A percentile compares a stretch with the other conserved stretches of the same genome.
Evolutionary conservation across 1,139 yeast species (phyloP).

Genomic region (Saccharomycopsis hybrid): DNA sequence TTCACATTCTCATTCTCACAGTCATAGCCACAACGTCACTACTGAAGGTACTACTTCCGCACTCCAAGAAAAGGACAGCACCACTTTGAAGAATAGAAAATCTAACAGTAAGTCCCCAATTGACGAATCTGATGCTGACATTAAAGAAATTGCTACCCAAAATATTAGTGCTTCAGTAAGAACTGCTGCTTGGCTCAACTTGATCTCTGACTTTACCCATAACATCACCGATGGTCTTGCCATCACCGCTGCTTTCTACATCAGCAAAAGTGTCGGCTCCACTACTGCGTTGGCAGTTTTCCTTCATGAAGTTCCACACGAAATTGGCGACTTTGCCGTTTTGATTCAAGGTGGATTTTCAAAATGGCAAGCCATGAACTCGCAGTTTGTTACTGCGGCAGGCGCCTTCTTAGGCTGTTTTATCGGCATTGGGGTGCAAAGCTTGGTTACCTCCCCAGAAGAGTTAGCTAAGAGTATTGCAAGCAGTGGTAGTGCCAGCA

Average conservation of each 20-base stretch:
- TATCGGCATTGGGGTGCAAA: constrained; percentile 48
- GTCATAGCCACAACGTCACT: constrained; percentile 21
- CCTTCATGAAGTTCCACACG: constrained; percentile 71
- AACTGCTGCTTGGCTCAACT: constrained; percentile 52
- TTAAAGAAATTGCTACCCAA: neutral
- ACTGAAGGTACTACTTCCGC: constrained; percentile 27
- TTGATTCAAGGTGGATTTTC: constrained; percentile 59
- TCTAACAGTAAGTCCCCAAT: neutral
- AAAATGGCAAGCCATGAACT: constrained; percentile 52
- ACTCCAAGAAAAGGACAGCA: constrained; percentile 18
- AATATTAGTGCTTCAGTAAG: constrained; percentile 29
- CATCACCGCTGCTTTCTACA: constrained; percentile 57
- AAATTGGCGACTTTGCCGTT: constrained; percentile 66
- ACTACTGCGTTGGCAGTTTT: constrained; percentile 60
- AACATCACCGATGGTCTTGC: constrained; percentile 69
- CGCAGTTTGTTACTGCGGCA: constrained; percentile 54
- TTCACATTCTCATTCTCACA: constrained; percentile 35
- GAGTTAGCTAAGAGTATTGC: too few relatives aligned
- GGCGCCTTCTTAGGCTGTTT: constrained; percentile 62
- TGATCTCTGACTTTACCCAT: constrained; percentile 61
- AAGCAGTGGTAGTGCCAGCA: constrained; percentile 3
- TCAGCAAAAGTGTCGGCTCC: constrained; percentile 49
- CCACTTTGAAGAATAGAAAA: constrained; percentile 19
- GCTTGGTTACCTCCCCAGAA: constrained; percentile 28
- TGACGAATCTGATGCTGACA: constrained; percentile 1